These are phyloP conservation scores for Nemophila menziesii DNA, from an alignment of 257 asterid genomes.

Conservation along the genomic window DNA sequence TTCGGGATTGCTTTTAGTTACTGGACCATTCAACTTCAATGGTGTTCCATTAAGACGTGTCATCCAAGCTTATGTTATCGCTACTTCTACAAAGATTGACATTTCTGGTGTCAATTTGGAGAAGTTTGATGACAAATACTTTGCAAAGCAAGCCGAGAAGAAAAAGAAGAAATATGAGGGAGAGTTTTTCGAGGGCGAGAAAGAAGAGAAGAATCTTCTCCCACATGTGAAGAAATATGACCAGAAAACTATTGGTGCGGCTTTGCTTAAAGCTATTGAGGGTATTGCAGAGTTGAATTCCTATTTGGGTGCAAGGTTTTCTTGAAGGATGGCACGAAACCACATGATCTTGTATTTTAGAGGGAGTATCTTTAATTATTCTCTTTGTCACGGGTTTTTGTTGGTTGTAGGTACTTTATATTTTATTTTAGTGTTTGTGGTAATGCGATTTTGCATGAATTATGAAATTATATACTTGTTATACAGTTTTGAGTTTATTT, in stretches of 20 bases:
- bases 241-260: conserved; percentile 18
- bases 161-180: too few species aligned
- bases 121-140: too few species aligned
- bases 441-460: too few species aligned
- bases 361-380: not conserved
- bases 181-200: conserved; percentile 23
- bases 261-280: conserved; percentile 18
- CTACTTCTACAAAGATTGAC: not conserved
- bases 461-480: too few species aligned
- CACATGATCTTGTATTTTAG: conserved; percentile 26
- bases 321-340: conserved; percentile 26
- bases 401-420: too few species aligned
- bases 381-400: too few species aligned
- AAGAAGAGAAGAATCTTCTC: conserved; percentile 21
- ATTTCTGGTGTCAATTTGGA: not conserved
- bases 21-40: conserved; percentile 24
- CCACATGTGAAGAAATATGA: conserved; percentile 23
- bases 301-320: conserved; percentile 28
- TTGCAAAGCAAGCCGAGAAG: too few species aligned
- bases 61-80: not conserved
- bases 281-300: conserved; percentile 16
- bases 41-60: conserved; percentile 25
- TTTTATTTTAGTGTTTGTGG: too few species aligned
- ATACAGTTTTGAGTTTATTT: too few species aligned
- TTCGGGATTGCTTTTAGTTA: conserved; percentile 19